Base-by-base conservation (phyloP, 1,284 basidiomycete genomes). In the Ganoderma lucidum region DNA sequence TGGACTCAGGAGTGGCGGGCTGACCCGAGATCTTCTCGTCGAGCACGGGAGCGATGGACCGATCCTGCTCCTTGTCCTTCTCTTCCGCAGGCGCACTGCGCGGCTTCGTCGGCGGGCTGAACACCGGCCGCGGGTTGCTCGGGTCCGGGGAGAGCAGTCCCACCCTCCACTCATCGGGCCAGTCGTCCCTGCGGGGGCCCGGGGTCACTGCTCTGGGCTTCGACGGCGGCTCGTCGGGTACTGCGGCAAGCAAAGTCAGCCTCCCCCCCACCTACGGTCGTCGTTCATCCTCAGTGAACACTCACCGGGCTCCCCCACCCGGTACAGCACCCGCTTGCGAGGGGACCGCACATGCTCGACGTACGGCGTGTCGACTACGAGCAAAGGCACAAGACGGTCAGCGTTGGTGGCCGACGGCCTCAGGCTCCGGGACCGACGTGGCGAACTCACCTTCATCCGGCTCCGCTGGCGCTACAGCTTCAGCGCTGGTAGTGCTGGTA, bases 111-210 rank as follows among this genome's bases (percentile, higher is more conserved):
- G 37, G 59, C 3, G 48, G 48, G 23, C 59, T 42, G 23, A 61
- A 61, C 6, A 61, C 59, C 9, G 59, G 59, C 14, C 39, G 23
- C 17, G 17, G 56, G 35, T 59, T 39, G 35, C 6, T 59, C 56
- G 56, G 56, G 56, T 59, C 56, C 19, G 56, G 56, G 15, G 56
- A 59, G 56, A 59, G 56, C 19, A 59, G 35, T 8, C 56, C 56
- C 2, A 39, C 56, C 56, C 56, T 19, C 56, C 32, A 39, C 6
- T 59, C 56, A 8, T 59, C 56, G 6, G 10, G 32, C 19, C 35
- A 37, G 19, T 10, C 19, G 17, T 32, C 19, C 32, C 56, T 59
- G 19, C 32, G 35, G 19, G 6, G 6, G 14, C 30, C 6, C 15
- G 30, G 28, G 14, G 30, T 56, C n/a, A 15, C 32, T 19, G 39